Evolutionary conservation across 208 protist species (phyloP).

Genomic region (Leishmania arabica): DNA sequence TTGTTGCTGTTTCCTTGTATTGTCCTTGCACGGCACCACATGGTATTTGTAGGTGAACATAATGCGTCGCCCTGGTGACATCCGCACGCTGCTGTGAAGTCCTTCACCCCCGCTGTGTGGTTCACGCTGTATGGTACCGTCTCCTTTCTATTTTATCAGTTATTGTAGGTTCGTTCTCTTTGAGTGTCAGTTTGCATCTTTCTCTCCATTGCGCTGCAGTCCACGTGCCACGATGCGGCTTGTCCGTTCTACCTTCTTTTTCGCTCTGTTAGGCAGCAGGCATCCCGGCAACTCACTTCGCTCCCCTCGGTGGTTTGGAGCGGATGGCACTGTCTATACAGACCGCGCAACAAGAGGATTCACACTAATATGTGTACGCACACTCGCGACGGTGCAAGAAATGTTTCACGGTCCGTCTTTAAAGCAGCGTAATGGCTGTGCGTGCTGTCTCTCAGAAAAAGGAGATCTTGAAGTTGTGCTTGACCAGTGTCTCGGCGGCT

Average conservation of each 20-base stretch:
- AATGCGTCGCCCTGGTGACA: too few relatives aligned
- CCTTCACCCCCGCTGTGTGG: background rate
- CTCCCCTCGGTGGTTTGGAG: background rate
- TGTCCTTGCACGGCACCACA: too few relatives aligned
- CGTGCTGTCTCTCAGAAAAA: background rate
- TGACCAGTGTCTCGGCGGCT: too few relatives aligned
- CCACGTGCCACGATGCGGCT: background rate
- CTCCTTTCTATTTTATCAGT: background rate
- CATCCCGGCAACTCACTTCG: background rate
- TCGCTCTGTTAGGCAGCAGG: fast-evolving
- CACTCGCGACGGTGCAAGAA: background rate
- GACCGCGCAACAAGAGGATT: background rate
- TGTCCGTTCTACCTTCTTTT: background rate
- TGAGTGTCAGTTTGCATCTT: too few relatives aligned
- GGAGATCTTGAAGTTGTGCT: background rate
- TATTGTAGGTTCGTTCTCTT: background rate
- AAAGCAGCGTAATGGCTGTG: background rate
- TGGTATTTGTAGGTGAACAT: too few relatives aligned
- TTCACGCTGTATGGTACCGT: background rate
- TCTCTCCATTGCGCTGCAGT: too few relatives aligned
- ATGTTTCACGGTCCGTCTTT: background rate
- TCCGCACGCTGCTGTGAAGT: background rate
- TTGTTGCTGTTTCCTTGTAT: too few relatives aligned
- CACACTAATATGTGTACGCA: background rate
- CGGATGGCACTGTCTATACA: background rate